Conservation (phyloP, 148 eudicot genomes). For the Pouteria glomerata region DNA sequence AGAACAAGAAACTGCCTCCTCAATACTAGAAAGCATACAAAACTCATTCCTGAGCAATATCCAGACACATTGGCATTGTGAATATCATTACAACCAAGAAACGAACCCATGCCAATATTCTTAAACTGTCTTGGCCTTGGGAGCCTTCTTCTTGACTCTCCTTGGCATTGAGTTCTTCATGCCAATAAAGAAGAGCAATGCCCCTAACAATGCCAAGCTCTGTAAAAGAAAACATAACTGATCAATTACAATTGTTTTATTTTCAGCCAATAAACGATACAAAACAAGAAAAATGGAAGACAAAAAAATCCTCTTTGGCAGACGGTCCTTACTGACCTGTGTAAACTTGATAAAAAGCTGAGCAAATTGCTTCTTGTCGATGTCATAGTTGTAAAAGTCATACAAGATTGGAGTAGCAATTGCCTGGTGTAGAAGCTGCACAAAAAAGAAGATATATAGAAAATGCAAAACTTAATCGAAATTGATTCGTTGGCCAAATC, state of each 20-base stretch:
- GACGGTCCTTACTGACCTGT: too few species aligned
- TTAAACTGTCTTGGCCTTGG: constrained; percentile 46
- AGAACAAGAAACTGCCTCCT: neutral
- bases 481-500: neutral
- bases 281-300: too few species aligned
- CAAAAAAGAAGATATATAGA: neutral
- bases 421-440: constrained; percentile 74
- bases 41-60: neutral
- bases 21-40: neutral
- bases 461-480: neutral
- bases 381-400: constrained; percentile 92
- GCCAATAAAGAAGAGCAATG: constrained; percentile 73
- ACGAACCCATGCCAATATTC: neutral
- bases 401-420: constrained; percentile 68
- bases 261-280: neutral
- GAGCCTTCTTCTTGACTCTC: constrained; percentile 62
- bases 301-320: neutral
- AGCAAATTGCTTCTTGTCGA: constrained; percentile 58
- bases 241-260: neutral
- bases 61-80: neutral
- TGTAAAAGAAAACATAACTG: constrained; percentile 19
- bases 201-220: constrained; percentile 80
- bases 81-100: neutral
- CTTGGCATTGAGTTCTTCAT: constrained; percentile 78
- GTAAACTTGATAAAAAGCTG: constrained; percentile 71